phyloP scores from a whole-genome alignment of 306 rosid genomes.

The Castanea crenata region DNA sequence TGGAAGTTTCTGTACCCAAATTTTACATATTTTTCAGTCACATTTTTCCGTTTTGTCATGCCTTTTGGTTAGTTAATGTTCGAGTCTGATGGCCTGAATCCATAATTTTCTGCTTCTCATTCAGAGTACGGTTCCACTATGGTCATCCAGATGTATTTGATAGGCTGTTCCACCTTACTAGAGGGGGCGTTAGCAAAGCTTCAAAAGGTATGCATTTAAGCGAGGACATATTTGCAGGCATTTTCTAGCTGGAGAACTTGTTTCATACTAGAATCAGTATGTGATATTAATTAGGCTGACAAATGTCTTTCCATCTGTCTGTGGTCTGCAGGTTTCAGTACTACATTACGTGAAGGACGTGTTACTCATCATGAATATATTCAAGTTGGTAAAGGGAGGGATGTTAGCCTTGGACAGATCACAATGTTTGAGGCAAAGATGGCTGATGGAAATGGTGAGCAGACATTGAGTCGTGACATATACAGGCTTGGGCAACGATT shows the following conservation, averaged over 20 bases:
- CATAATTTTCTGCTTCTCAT: not conserved
- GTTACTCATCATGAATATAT: conserved; percentile 98
- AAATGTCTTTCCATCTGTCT: no score
- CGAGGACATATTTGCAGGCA: conserved; percentile 98
- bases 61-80: no score
- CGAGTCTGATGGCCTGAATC: no score
- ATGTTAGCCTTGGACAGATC: conserved; percentile 95
- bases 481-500: conserved; percentile 97
- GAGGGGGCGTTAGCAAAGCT: conserved; percentile 98
- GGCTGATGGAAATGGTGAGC: conserved; percentile 97
- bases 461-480: conserved; percentile 89
- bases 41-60: no score
- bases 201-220: conserved; percentile 92
- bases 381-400: conserved; percentile 98
- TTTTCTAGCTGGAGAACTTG: no score
- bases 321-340: conserved; percentile 63
- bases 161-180: conserved; percentile 89
- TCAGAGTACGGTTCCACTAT: conserved; percentile 95
- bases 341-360: conserved; percentile 95
- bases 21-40: no score
- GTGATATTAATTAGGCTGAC: not conserved
- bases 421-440: conserved; percentile 97
- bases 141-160: conserved; percentile 99
- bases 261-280: not conserved
- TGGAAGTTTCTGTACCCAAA: no score